Evolutionary conservation across 768 basidiomycete genomes (phyloP).

Genomic region (Daedalea quercina): DNA sequence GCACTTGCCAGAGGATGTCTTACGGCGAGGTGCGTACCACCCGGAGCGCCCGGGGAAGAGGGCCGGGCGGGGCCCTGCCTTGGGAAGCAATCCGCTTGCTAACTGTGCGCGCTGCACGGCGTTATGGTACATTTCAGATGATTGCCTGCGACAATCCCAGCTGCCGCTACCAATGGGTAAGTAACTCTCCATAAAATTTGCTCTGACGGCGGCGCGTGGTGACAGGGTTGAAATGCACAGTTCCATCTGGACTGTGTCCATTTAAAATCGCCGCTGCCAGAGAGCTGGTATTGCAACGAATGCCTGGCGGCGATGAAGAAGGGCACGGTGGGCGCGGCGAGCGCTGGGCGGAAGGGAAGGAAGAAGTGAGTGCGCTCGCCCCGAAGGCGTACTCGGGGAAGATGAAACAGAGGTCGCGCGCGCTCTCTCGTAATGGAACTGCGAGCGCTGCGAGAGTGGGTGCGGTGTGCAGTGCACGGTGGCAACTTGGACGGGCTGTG

Average conservation of each 20-base stretch:
- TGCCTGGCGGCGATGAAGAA: conserved; percentile 28
- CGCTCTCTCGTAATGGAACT: neutral
- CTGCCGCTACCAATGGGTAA: conserved; percentile 58
- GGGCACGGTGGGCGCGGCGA: conserved; percentile 5
- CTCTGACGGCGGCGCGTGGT: neutral
- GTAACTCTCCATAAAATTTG: conserved; percentile 15
- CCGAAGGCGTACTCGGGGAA: too few species aligned
- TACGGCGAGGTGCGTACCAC: conserved; percentile 45
- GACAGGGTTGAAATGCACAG: conserved; percentile 23
- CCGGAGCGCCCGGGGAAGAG: neutral
- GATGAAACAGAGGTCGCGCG: too few species aligned
- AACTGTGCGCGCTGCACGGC: conserved; percentile 2
- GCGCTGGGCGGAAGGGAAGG: conserved; percentile 31
- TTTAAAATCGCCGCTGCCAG: conserved; percentile 48
- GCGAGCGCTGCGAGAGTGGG: neutral
- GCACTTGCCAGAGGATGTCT: conserved; percentile 55
- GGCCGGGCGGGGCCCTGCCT: neutral
- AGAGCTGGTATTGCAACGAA: conserved; percentile 54
- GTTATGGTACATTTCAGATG: conserved; percentile 32
- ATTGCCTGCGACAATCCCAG: conserved; percentile 54
- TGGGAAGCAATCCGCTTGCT: neutral
- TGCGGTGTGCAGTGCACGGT: neutral
- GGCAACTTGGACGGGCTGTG: neutral
- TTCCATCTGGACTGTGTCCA: conserved; percentile 60
- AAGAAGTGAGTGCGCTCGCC: conserved; percentile 23